Evolutionary conservation across 208 protist species (phyloP), one percentile per base, ranked within the genome.

Genomic region (Acanthamoeba divionensis): DNA sequence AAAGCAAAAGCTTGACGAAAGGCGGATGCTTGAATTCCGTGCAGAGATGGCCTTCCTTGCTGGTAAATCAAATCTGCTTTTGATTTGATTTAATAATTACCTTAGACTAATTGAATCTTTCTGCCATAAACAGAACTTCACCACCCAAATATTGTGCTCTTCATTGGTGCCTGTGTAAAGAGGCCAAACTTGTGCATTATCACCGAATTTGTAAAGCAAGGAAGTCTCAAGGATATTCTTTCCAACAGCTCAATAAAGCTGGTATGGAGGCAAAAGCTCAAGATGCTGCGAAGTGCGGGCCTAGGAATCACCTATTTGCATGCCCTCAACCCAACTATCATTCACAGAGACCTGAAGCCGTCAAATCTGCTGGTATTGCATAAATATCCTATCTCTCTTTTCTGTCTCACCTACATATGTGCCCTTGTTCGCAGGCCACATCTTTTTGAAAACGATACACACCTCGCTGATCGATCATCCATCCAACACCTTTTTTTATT

Each of bases 331-430:
- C 55, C 73, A 44, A 41, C 63, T 21, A 85, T 85, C 48, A 41
- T 85, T 6, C 75, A 85, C 41, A 48, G 75, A 13, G 75, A 85
- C 26, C 29, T 85, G 3, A 85, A 85, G 24, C 41, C 75, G 0
- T 57, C 45, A 0, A 85, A 85, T n/a, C 26, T 85, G 41, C 45
- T 85, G 13, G 52, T 85, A 12, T n/a, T n/a, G n/a, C n/a, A n/a
- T n/a, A n/a, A n/a, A n/a, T n/a, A n/a, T n/a, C n/a, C n/a, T n/a
- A n/a, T n/a, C n/a, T n/a, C n/a, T n/a, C n/a, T n/a, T n/a, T n/a
- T n/a, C n/a, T n/a, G n/a, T n/a, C n/a, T n/a, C n/a, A n/a, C n/a
- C n/a, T n/a, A n/a, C n/a, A n/a, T n/a, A n/a, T n/a, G n/a, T n/a
- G n/a, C n/a, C n/a, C n/a, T n/a, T n/a, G n/a, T n/a, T n/a, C n/a